phyloP scores from a whole-genome alignment of 78 protist species.

The Speleostelium caveatum region DNA sequence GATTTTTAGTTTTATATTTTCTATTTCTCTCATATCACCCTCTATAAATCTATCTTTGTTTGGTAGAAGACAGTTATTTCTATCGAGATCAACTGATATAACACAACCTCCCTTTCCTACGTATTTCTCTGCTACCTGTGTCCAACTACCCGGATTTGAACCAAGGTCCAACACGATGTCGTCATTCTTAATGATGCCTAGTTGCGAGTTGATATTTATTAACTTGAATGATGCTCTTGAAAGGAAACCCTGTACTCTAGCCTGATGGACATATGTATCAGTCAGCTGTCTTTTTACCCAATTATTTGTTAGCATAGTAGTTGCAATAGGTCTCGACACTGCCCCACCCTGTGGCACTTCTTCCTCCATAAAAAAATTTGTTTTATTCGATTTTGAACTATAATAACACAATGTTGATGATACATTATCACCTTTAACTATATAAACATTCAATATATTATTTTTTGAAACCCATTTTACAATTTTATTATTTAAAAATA shows the following conservation, averaged over 20 bases:
- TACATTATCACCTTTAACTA: too few species aligned
- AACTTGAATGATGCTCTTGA: slow-evolving; percentile 64
- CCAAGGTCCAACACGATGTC: slow-evolving; percentile 38
- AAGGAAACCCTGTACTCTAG: not conserved
- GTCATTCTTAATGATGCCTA: slow-evolving; percentile 15
- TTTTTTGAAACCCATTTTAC: too few species aligned
- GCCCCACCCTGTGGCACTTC: too few species aligned
- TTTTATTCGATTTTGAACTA: too few species aligned
- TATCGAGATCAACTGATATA: slow-evolving; percentile 18
- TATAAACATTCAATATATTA: too few species aligned
- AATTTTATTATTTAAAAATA: too few species aligned
- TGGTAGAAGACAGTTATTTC: slow-evolving; percentile 1
- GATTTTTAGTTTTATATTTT: not conserved
- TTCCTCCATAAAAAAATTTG: too few species aligned
- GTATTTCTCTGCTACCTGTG: slow-evolving; percentile 6
- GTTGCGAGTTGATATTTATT: slow-evolving; percentile 14
- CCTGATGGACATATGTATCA: slow-evolving; percentile 34
- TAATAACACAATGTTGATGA: too few species aligned
- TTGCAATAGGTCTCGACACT: not conserved
- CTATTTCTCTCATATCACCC: slow-evolving; percentile 24
- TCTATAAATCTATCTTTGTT: slow-evolving; percentile 6
- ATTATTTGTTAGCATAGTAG: not conserved
- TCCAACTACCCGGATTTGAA: slow-evolving; percentile 69
- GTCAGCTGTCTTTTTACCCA: slow-evolving; percentile 75
- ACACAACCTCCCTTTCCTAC: slow-evolving; percentile 1